Conservation (phyloP, 2,329 filamentous ascomycete genomes). For the Thielaviopsis ethacetica region DNA sequence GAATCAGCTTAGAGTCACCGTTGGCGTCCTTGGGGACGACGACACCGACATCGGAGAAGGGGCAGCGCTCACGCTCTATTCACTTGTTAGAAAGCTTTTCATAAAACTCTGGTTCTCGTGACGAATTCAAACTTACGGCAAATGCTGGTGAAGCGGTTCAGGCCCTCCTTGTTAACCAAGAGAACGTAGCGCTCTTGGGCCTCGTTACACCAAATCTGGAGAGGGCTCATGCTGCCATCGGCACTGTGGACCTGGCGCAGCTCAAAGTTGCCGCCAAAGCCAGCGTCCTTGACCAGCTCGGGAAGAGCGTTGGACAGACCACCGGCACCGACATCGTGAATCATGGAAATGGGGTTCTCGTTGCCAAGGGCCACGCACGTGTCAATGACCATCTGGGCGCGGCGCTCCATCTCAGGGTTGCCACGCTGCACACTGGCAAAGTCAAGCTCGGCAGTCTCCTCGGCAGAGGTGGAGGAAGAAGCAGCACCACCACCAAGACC, state of each 20-base stretch:
- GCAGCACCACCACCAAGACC: slow-evolving; percentile 78
- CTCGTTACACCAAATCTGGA: slow-evolving; percentile 97
- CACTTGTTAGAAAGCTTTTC: slow-evolving; percentile 11
- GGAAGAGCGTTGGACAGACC: slow-evolving; percentile 62
- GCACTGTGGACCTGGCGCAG: slow-evolving; percentile 85
- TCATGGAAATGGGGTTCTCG: slow-evolving; percentile 84
- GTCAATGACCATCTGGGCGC: slow-evolving; percentile 97
- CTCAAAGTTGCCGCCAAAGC: slow-evolving; percentile 80
- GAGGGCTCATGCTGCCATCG: slow-evolving; percentile 80
- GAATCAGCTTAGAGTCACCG: slow-evolving; percentile 55
- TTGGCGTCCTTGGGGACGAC: slow-evolving; percentile 45
- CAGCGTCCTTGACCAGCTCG: slow-evolving; percentile 74
- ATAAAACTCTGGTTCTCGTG: background rate
- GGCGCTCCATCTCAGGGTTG: slow-evolving; percentile 88
- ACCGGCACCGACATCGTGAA: slow-evolving; percentile 93
- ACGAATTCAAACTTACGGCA: slow-evolving; percentile 28
- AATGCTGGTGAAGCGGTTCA: slow-evolving; percentile 59
- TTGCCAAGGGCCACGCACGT: slow-evolving; percentile 72
- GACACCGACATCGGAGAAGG: slow-evolving; percentile 78
- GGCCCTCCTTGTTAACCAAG: slow-evolving; percentile 62
- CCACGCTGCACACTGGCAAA: slow-evolving; percentile 95
- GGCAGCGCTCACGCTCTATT: slow-evolving; percentile 67
- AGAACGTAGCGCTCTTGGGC: slow-evolving; percentile 94
- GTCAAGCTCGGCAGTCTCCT: slow-evolving; percentile 81
- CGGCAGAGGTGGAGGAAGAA: slow-evolving; percentile 74